A percentile compares a stretch with the other conserved stretches of the same genome.
These are phyloP conservation scores for Globisporangium solare DNA, from an alignment of 352 stramenopile species.

Conservation along the genomic window DNA sequence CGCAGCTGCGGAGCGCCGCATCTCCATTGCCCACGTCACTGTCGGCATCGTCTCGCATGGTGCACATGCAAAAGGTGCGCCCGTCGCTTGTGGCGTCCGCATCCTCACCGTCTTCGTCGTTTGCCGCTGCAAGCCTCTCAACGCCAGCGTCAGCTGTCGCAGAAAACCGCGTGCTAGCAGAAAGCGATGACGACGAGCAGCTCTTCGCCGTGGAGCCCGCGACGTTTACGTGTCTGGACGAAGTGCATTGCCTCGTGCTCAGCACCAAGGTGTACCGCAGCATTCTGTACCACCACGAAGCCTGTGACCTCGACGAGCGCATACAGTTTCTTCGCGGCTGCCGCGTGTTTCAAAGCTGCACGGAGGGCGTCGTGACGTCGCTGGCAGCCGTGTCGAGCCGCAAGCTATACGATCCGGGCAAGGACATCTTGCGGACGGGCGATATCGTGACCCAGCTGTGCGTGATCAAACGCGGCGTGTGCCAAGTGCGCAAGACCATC, in stretches of 20 bases:
- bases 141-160: no score
- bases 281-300: conserved; percentile 46
- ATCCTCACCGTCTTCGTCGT: no score
- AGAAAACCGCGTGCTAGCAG: conserved; percentile 10
- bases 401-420: conserved; percentile 49
- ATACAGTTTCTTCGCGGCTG: conserved; percentile 51
- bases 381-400: conserved; percentile 43
- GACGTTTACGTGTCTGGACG: conserved; percentile 48
- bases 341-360: conserved; percentile 57
- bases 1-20: no score
- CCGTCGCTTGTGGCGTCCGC: no score
- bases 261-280: conserved; percentile 38
- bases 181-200: not conserved
- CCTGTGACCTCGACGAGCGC: conserved; percentile 38
- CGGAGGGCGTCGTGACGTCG: conserved; percentile 40
- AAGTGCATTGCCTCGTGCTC: conserved; percentile 51
- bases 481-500: conserved; percentile 61
- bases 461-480: conserved; percentile 65
- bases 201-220: conserved; percentile 26
- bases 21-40: no score
- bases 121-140: no score
- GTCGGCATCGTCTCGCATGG: no score
- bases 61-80: no score
- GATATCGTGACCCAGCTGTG: conserved; percentile 62
- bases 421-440: conserved; percentile 42